A percentile compares a stretch with the other conserved stretches of the same genome.
Conservation (phyloP, 2,329 filamentous ascomycete species). For the Ophiostoma perfectum region DNA sequence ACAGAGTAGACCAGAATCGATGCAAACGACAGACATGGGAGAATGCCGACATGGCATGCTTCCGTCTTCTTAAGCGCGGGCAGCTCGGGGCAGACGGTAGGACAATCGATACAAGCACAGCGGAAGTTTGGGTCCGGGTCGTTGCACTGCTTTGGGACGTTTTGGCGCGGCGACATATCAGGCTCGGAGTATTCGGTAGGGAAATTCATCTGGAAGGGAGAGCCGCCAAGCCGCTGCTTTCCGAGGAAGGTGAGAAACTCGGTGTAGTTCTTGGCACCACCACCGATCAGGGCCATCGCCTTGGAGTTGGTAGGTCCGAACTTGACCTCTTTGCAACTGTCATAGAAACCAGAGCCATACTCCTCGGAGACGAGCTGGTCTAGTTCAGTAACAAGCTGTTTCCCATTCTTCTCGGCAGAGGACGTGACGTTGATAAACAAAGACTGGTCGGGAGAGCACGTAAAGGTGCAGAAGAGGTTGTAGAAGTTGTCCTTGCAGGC, state of each 20-base stretch:
- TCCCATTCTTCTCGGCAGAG: slow-evolving; percentile 56
- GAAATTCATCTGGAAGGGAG: slow-evolving; percentile 98
- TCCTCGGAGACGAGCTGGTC: slow-evolving; percentile 81
- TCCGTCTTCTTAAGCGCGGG: slow-evolving; percentile 65
- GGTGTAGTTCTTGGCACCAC: slow-evolving; percentile 84
- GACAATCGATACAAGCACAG: slow-evolving; percentile 92
- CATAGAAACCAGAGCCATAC: slow-evolving; percentile 83
- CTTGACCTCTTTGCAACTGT: slow-evolving; percentile 98
- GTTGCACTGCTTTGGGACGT: slow-evolving; percentile 80
- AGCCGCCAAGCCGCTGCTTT: slow-evolving; percentile 84
- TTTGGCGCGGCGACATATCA: slow-evolving; percentile 65
- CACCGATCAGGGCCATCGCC: slow-evolving; percentile 94
- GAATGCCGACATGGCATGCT: slow-evolving; percentile 72
- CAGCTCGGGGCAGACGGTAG: slow-evolving; percentile 74
- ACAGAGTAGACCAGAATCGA: slow-evolving; percentile 82
- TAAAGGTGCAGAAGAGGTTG: slow-evolving; percentile 97
- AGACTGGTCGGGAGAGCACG: slow-evolving; percentile 94
- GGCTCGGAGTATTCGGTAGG: slow-evolving; percentile 57
- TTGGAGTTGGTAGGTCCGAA: slow-evolving; percentile 90
- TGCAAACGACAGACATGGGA: slow-evolving; percentile 92
- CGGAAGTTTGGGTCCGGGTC: slow-evolving; percentile 78
- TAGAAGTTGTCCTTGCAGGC: slow-evolving; percentile 98
- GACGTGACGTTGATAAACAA: slow-evolving; percentile 89
- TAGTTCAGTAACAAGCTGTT: slow-evolving; percentile 72
- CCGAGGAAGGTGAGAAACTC: slow-evolving; percentile 87